Evolutionary conservation across 2,329 filamentous ascomycete species (phyloP).

Genomic region (Hypocrella siamensis): DNA sequence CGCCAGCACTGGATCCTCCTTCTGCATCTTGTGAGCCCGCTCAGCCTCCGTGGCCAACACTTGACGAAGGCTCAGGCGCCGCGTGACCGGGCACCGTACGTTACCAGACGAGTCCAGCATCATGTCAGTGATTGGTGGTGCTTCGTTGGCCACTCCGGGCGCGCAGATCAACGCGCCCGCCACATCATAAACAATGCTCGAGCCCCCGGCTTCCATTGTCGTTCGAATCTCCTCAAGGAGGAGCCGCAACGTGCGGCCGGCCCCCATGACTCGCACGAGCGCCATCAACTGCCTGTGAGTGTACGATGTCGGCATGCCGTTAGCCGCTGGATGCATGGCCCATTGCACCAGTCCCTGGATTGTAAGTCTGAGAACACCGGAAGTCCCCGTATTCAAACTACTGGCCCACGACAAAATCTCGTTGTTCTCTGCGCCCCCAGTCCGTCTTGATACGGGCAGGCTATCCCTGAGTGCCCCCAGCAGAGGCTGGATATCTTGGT

Average conservation of each 20-base stretch:
- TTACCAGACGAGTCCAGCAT: conserved; percentile 19
- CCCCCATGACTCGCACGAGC: conserved; percentile 44
- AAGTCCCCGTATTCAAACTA: conserved; percentile 38
- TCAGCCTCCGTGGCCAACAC: conserved; percentile 42
- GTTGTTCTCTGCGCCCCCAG: conserved; percentile 43
- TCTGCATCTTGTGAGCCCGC: conserved; percentile 38
- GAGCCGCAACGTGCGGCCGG: conserved; percentile 40
- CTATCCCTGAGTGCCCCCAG: conserved; percentile 47
- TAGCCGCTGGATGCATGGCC: conserved; percentile 41
- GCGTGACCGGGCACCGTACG: conserved; percentile 22
- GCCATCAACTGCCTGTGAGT: conserved; percentile 56
- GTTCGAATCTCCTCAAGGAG: conserved; percentile 53
- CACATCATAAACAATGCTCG: conserved; percentile 50
- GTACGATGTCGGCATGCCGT: conserved; percentile 47
- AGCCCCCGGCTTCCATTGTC: conserved; percentile 43
- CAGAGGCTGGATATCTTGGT: conserved; percentile 55
- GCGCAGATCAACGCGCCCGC: conserved; percentile 55
- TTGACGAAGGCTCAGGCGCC: conserved; percentile 40
- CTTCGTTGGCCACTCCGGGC: conserved; percentile 37
- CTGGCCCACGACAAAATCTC: conserved; percentile 55
- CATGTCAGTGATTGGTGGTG: conserved; percentile 12
- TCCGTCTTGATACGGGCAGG: conserved; percentile 43
- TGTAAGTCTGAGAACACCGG: conserved; percentile 40
- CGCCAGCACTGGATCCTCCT: conserved; percentile 38
- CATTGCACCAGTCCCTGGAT: conserved; percentile 51